Conservation (phyloP, 2,329 filamentous ascomycete genomes). For the Aspergillus novofumigatus region DNA sequence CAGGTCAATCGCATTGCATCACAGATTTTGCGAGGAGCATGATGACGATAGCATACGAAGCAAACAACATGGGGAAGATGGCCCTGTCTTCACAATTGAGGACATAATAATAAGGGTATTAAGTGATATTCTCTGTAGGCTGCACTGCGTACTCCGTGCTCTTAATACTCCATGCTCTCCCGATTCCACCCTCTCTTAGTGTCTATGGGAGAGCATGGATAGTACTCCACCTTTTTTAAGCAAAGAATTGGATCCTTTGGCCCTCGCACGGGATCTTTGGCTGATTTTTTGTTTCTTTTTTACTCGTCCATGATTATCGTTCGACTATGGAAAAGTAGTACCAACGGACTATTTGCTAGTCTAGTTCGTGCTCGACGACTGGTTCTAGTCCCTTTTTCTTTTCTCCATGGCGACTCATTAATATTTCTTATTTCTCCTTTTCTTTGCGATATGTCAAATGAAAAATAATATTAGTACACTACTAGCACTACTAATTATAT, state of each 20-base stretch:
- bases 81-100: no score
- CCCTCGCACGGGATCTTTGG: background rate
- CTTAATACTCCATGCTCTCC: background rate
- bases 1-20: background rate
- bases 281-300: background rate
- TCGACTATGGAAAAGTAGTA: background rate
- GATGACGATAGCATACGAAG: background rate
- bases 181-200: background rate
- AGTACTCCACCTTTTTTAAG: background rate
- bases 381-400: background rate
- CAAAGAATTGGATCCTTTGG: background rate
- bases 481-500: background rate
- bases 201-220: background rate
- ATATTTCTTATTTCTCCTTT: background rate
- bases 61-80: background rate
- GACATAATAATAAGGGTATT: background rate
- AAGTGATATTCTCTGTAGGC: background rate
- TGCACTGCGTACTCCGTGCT: no score
- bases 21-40: background rate
- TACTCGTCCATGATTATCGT: background rate
- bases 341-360: background rate
- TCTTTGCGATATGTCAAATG: background rate
- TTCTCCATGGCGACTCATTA: background rate
- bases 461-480: background rate
- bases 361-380: background rate